These are phyloP conservation scores for Chalciporus chontae DNA, from an alignment of 768 basidiomycete species.

Conservation along the genomic window DNA sequence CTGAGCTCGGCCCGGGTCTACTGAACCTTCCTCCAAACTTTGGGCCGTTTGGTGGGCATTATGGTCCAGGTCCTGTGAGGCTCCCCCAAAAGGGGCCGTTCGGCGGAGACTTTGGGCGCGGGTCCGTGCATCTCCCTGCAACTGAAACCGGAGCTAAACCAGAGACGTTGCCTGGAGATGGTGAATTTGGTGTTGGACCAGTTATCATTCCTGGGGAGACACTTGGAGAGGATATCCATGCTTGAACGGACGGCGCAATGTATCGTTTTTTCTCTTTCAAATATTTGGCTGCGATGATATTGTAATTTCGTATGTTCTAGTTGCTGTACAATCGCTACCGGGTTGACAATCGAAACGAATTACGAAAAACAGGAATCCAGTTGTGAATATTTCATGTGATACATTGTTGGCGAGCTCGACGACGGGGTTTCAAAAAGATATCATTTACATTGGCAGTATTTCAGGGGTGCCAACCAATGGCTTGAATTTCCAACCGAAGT, in stretches of 20 bases:
- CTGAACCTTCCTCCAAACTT: conserved; percentile 6
- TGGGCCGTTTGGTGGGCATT: conserved; percentile 16
- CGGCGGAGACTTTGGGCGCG: conserved; percentile 13
- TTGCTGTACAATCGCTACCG: conserved; percentile 1
- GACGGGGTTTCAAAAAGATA: not conserved
- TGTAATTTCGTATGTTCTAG: conserved; percentile 4
- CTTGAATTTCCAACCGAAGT: conserved; percentile 13
- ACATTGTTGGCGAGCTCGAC: too few species aligned
- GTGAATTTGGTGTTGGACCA: conserved; percentile 26
- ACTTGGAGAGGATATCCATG: conserved; percentile 15
- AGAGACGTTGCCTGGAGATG: conserved; percentile 25
- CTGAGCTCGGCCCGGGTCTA: conserved; percentile 19
- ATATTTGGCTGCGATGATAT: not conserved
- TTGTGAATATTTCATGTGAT: too few species aligned
- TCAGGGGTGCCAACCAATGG: not conserved
- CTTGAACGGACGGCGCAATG: not conserved
- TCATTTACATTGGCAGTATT: not conserved
- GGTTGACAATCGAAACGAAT: not conserved
- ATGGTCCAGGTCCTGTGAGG: conserved; percentile 23
- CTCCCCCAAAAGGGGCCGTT: conserved; percentile 2
- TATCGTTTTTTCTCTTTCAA: not conserved
- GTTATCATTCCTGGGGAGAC: conserved; percentile 28
- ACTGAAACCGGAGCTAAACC: conserved; percentile 20
- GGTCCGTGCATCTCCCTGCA: conserved; percentile 18
- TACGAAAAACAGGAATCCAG: not conserved